A percentile compares a stretch with the other conserved stretches of the same genome.
Conservation (phyloP, 148 eudicot species). For the Linanthus parryae region DNA sequence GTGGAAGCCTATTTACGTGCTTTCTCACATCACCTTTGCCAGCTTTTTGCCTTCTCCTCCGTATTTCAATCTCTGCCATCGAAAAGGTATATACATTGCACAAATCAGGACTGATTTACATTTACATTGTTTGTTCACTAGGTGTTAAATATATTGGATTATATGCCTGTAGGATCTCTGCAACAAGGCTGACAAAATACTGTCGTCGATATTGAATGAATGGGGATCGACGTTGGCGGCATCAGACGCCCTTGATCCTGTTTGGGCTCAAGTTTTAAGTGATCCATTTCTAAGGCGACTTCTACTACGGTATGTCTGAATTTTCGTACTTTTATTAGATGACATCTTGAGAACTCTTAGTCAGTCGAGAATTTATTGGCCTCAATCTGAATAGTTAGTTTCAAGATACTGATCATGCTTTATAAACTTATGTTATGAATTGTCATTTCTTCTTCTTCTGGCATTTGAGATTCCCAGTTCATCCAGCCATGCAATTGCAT, state of each 20-base stretch:
- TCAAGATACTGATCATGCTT: no score
- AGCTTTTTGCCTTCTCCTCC: slow-evolving; percentile 66
- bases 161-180: slow-evolving; percentile 49
- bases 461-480: no score
- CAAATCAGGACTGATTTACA: no score
- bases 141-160: slow-evolving; percentile 4
- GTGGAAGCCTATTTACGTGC: slow-evolving; percentile 76
- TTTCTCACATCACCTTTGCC: slow-evolving; percentile 82
- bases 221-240: slow-evolving; percentile 60
- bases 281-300: slow-evolving; percentile 86
- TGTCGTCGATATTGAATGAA: slow-evolving; percentile 49
- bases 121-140: no score
- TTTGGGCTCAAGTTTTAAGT: slow-evolving; percentile 69
- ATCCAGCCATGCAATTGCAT: no score
- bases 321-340: not conserved
- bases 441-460: no score
- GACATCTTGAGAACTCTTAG: not conserved
- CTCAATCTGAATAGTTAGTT: not conserved
- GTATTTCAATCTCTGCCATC: slow-evolving; percentile 56
- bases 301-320: slow-evolving; percentile 45
- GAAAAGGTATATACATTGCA: slow-evolving; percentile 60
- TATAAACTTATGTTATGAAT: no score
- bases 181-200: slow-evolving; percentile 46
- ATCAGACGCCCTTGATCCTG: slow-evolving; percentile 62
- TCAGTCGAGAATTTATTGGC: not conserved